Conservation (phyloP, 257 asterid species). For the Vinca minor region DNA sequence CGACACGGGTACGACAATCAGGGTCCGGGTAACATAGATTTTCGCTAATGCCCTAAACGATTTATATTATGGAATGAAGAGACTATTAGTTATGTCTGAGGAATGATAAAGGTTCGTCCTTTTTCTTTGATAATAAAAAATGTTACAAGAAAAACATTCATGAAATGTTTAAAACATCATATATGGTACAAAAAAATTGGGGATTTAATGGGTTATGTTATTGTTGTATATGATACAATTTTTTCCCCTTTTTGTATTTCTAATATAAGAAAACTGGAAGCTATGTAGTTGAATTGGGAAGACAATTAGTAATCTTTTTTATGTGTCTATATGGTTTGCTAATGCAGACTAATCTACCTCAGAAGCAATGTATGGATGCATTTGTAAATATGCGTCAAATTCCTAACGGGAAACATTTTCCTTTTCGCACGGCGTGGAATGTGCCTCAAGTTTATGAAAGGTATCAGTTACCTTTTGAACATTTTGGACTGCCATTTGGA, state of each 20-base stretch:
- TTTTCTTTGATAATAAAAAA: no score
- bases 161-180: not conserved
- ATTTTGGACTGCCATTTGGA: not conserved
- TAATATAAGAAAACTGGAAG: not conserved
- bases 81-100: no score
- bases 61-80: no score
- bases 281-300: not conserved
- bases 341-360: slow-evolving; percentile 22
- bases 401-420: slow-evolving; percentile 16
- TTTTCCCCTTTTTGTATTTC: not conserved
- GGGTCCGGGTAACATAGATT: no score
- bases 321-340: not conserved
- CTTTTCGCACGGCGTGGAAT: slow-evolving; percentile 15
- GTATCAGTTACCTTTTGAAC: slow-evolving; percentile 7
- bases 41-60: no score
- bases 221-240: no score
- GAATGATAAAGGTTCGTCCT: no score
- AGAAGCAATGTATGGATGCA: slow-evolving; percentile 20
- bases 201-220: no score
- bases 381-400: slow-evolving; percentile 11
- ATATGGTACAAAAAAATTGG: no score
- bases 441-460: slow-evolving; percentile 3
- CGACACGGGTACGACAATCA: no score
- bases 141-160: no score
- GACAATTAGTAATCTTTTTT: not conserved